These are phyloP conservation scores for Amoeboaphelidium occidentale DNA, from an alignment of 371 early-diverging fungal genomes.

Conservation along the genomic window DNA sequence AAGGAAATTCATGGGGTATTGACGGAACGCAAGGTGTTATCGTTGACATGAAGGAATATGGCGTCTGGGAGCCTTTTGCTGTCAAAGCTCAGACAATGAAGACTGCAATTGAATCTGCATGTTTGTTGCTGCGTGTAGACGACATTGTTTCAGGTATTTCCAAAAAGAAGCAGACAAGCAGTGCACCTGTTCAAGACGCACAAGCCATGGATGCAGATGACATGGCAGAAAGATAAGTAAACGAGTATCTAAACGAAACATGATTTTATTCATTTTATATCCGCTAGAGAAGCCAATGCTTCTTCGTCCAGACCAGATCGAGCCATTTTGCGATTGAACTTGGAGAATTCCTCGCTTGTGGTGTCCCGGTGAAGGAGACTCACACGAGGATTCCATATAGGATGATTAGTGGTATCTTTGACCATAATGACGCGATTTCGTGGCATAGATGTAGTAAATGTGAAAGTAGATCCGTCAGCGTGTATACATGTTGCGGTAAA, in stretches of 20 bases:
- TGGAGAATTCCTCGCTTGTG: no score
- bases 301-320: no score
- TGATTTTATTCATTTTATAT: not conserved
- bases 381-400: no score
- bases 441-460: no score
- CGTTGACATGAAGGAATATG: constrained; percentile 86
- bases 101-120: constrained; percentile 75
- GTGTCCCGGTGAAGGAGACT: no score
- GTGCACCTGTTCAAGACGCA: not conserved
- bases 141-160: constrained; percentile 87
- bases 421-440: no score
- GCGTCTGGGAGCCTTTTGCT: constrained; percentile 97
- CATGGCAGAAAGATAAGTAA: not conserved
- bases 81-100: constrained; percentile 98
- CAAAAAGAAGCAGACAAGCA: constrained; percentile 11
- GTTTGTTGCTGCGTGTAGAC: constrained; percentile 34
- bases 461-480: no score
- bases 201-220: not conserved
- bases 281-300: not conserved
- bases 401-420: no score
- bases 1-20: constrained; percentile 61
- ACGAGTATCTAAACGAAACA: not conserved
- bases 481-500: no score
- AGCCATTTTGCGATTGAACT: no score
- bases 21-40: constrained; percentile 87